Percentiles rank a stretch among this genome's conserved stretches.
Conservation (phyloP, 164 flowering plant genomes). For the Taxillus chinensis region DNA sequence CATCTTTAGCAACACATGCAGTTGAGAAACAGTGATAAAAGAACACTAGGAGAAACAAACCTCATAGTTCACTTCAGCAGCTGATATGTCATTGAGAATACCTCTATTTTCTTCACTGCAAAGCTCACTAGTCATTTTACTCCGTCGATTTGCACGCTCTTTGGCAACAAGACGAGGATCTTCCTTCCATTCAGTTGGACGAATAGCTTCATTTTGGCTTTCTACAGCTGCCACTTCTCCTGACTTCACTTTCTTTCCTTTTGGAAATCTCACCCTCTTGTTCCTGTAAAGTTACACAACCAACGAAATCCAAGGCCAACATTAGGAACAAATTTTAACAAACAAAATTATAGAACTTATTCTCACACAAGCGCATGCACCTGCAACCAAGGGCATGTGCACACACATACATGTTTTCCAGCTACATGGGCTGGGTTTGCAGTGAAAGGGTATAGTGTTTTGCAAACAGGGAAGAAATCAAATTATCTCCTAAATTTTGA, state of each 20-base stretch:
- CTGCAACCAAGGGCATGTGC: no score
- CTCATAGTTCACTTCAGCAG: constrained; percentile 67
- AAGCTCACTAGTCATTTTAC: constrained; percentile 31
- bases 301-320: background rate
- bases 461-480: no score
- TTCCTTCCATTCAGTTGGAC: background rate
- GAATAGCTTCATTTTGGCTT: constrained; percentile 13
- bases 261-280: constrained; percentile 70
- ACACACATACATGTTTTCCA: no score
- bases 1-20: background rate
- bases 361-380: no score
- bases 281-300: constrained; percentile 25
- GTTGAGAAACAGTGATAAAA: background rate
- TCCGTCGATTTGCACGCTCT: constrained; percentile 58
- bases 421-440: no score
- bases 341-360: no score
- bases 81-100: constrained; percentile 20
- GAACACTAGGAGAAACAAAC: constrained; percentile 17
- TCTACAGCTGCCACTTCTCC: constrained; percentile 22
- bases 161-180: constrained; percentile 58
- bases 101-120: constrained; percentile 31
- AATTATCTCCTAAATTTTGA: no score
- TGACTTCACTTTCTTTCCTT: constrained; percentile 65
- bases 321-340: no score
- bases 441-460: no score